Conservation (phyloP, 345 rosid genomes). For the Citrus medica region DNA sequence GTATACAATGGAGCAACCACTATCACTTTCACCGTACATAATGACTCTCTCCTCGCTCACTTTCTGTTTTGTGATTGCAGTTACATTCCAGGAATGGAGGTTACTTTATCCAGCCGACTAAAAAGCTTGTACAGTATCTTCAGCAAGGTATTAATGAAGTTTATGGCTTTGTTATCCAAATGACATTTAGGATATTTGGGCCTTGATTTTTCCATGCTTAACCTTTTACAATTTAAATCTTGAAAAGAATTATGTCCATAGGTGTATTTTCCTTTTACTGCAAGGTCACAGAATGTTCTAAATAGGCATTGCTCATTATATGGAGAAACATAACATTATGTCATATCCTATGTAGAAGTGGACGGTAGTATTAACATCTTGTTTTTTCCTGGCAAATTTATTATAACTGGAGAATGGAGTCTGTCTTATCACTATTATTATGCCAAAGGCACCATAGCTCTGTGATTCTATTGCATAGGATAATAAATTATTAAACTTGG, state of each 20-base stretch:
- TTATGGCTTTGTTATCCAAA: neutral
- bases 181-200: neutral
- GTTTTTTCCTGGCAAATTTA: neutral
- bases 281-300: neutral
- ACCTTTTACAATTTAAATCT: neutral
- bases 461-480: neutral
- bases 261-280: neutral
- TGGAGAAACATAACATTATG: neutral
- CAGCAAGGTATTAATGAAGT: constrained; percentile 48
- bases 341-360: neutral
- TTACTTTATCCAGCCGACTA: constrained; percentile 59
- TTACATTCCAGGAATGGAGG: constrained; percentile 81
- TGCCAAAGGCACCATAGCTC: neutral
- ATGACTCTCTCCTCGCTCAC: constrained; percentile 7
- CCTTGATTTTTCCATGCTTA: neutral
- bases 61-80: constrained; percentile 32
- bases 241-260: neutral
- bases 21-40: neutral
- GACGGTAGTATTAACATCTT: neutral
- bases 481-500: constrained; percentile 3
- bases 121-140: constrained; percentile 69
- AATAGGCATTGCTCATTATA: neutral
- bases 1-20: neutral
- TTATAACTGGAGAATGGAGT: neutral
- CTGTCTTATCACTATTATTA: neutral